Conservation (phyloP, 2,329 filamentous ascomycete genomes). For the Arthrobotrys megalospora region DNA sequence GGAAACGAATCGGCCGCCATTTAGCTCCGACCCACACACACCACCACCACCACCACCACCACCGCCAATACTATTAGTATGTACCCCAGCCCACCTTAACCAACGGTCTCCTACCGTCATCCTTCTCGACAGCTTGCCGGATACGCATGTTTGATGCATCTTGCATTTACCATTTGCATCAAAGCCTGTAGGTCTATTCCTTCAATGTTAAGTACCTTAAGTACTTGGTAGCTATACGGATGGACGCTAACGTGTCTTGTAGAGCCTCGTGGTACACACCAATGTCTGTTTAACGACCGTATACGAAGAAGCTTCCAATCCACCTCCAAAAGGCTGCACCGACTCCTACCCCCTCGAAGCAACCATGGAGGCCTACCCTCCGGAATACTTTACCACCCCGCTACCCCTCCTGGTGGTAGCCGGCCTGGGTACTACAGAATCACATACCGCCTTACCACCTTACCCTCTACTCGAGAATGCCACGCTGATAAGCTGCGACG, state of each 20-base stretch:
- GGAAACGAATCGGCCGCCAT: constrained; percentile 14
- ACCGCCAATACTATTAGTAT: background rate
- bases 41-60: background rate
- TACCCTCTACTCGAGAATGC: constrained; percentile 74
- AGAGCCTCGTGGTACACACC: constrained; percentile 2
- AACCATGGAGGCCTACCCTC: constrained; percentile 83
- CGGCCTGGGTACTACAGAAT: constrained; percentile 74
- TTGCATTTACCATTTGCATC: background rate
- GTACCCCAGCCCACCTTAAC: background rate
- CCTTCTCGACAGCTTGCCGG: background rate
- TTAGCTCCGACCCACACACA: constrained; percentile 41
- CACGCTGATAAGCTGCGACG: constrained; percentile 78
- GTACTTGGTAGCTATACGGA: background rate
- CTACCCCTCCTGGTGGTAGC: constrained; percentile 86
- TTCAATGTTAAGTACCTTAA: background rate
- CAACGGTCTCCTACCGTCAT: background rate
- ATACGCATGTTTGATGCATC: background rate
- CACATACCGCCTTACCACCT: constrained; percentile 67
- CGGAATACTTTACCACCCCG: constrained; percentile 86
- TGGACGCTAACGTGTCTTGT: constrained; percentile 40
- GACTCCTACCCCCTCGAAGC: background rate
- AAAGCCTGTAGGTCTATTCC: background rate
- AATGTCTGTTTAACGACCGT: constrained; percentile 13
- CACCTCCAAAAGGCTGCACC: background rate
- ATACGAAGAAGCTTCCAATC: constrained; percentile 1